Evolutionary conservation across 305 asterid species (phyloP).

Genomic region (Fraxinus baroniana): DNA sequence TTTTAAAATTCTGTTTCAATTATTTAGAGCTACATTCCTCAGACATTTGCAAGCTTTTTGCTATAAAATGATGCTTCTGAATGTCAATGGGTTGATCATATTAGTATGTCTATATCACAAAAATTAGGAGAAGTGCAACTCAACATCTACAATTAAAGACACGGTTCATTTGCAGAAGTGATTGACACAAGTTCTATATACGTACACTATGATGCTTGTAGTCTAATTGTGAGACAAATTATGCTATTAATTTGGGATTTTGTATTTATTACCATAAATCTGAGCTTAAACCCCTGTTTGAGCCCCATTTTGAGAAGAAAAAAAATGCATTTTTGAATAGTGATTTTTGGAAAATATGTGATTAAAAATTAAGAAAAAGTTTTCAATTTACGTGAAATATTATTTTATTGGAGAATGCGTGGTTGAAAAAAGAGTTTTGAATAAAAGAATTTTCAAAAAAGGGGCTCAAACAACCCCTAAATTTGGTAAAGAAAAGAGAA

Average conservation of each 20-base stretch:
- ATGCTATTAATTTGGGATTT: background rate
- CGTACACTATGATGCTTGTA: background rate
- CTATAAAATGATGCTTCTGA: background rate
- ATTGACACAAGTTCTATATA: background rate
- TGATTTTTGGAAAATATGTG: no score
- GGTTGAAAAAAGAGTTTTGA: no score
- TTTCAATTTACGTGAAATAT: no score
- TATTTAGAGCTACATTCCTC: background rate
- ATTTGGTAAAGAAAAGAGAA: background rate
- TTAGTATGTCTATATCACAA: background rate
- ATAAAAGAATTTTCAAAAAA: no score
- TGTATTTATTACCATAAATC: background rate
- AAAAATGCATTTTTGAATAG: no score
- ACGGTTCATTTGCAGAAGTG: background rate
- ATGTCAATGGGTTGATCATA: background rate
- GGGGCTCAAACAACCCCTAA: no score
- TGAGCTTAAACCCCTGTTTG: background rate
- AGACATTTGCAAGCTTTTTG: background rate
- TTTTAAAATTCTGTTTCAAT: background rate
- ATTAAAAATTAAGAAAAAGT: no score
- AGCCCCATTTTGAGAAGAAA: no score
- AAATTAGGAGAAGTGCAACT: background rate
- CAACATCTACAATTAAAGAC: background rate
- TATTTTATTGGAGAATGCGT: no score
- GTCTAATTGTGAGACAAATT: background rate